Conservation (phyloP, 306 rosid genomes). For the Alnus rubra region DNA sequence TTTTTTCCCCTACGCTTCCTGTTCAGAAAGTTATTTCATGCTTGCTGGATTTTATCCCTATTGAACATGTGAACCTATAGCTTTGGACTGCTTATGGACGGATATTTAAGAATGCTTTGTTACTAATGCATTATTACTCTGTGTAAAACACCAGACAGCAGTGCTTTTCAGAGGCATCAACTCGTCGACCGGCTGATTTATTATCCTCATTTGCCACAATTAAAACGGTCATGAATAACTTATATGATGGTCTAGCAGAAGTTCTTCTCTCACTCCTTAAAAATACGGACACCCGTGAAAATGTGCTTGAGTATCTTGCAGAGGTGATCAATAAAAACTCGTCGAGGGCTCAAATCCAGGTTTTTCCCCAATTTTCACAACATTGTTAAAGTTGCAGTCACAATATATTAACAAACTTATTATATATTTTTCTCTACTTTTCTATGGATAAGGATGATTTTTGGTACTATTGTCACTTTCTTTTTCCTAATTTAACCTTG, state of each 20-base stretch:
- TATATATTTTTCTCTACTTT: neutral
- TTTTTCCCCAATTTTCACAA: constrained; percentile 22
- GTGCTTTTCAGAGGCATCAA: constrained; percentile 92
- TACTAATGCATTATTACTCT: constrained; percentile 6
- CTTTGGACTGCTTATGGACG: constrained; percentile 17
- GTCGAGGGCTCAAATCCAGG: constrained; percentile 99
- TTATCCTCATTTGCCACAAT: constrained; percentile 81
- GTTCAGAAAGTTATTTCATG: neutral
- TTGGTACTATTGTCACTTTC: neutral
- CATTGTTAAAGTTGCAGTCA: neutral
- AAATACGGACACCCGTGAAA: constrained; percentile 83
- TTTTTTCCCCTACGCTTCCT: neutral
- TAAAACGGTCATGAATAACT: constrained; percentile 74
- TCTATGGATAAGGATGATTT: neutral
- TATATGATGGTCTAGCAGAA: constrained; percentile 81
- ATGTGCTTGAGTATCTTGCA: constrained; percentile 84
- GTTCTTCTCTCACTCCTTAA: constrained; percentile 76
- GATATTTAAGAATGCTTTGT: constrained; percentile 17
- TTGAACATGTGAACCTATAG: constrained; percentile 15
- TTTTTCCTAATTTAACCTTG: constrained; percentile 17
- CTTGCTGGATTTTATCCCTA: constrained; percentile 9
- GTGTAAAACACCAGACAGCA: constrained; percentile 64
- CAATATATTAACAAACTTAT: neutral
- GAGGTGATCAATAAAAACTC: constrained; percentile 91
- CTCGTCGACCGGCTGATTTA: constrained; percentile 77